Evolutionary conservation across 2,329 filamentous ascomycete species (phyloP).

Genomic region (Calonectria henricotiae): DNA sequence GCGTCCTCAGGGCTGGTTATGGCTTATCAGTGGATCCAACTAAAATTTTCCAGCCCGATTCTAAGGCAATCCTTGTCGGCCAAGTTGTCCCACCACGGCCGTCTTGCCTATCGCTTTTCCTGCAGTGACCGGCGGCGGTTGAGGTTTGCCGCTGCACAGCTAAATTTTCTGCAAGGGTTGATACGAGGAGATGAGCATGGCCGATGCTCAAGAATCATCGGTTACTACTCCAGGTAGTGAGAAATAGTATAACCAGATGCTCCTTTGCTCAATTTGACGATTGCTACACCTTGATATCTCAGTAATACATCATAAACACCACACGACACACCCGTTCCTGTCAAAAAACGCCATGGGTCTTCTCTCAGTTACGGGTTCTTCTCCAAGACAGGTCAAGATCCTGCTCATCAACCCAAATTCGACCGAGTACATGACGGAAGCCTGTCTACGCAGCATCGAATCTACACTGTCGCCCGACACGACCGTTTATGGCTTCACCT

Average conservation of each 20-base stretch:
- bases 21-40: constrained; percentile 18
- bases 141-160: not conserved
- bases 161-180: not conserved
- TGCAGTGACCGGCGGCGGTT: not conserved
- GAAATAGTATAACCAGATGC: not conserved
- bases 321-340: not conserved
- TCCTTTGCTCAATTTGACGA: not conserved
- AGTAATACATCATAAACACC: not conserved
- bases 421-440: constrained; percentile 24
- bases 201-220: not conserved
- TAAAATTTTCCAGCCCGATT: not conserved
- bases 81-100: not conserved
- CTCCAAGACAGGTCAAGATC: constrained; percentile 11
- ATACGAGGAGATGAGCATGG: not conserved
- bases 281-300: not conserved
- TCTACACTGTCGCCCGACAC: constrained; percentile 9
- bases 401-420: constrained; percentile 29
- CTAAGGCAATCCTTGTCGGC: not conserved
- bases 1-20: not conserved
- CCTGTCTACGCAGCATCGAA: not conserved
- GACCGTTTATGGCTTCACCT: constrained; percentile 13
- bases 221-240: not conserved
- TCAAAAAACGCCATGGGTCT: not conserved
- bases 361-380: not conserved
- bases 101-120: not conserved